Conservation (phyloP, 306 rosid genomes). For the Rubus idaeus region DNA sequence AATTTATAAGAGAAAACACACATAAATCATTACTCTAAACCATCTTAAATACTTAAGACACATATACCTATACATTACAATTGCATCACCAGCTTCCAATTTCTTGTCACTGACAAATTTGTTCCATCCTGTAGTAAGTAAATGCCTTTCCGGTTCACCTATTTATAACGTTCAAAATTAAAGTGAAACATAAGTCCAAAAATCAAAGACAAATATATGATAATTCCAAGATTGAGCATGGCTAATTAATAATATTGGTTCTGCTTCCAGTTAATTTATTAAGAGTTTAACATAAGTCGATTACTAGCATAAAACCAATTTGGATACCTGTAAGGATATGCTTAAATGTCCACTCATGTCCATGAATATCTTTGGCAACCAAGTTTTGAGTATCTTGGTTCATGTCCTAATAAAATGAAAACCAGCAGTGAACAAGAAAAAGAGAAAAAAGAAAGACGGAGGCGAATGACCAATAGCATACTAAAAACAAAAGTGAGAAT, state of each 20-base stretch:
- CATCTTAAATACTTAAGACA: not conserved
- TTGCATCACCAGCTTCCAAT: slow-evolving; percentile 85
- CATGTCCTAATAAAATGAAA: slow-evolving; percentile 60
- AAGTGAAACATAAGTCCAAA: slow-evolving; percentile 2
- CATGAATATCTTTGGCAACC: slow-evolving; percentile 82
- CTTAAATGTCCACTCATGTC: slow-evolving; percentile 85
- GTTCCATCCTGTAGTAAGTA: slow-evolving; percentile 97
- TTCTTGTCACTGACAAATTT: slow-evolving; percentile 80
- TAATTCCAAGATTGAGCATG: not conserved
- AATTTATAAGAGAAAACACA: slow-evolving; percentile 3
- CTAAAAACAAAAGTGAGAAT: not conserved
- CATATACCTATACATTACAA: slow-evolving; percentile 67
- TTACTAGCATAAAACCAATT: slow-evolving; percentile 7
- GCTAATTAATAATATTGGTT: not conserved
- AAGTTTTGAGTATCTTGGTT: slow-evolving; percentile 69
- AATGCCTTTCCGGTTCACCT: slow-evolving; percentile 95
- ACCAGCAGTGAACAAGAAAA: not conserved
- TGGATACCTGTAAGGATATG: slow-evolving; percentile 84
- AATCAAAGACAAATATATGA: slow-evolving; percentile 1
- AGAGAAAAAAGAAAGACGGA: not conserved
- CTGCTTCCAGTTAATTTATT: not conserved
- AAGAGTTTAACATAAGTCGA: not conserved
- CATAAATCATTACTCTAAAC: slow-evolving; percentile 7
- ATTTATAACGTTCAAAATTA: slow-evolving; percentile 31
- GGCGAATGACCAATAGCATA: not conserved